Evolutionary conservation across 169 alveolate genomes (phyloP).

Genomic region (Eimeria necatrix): DNA sequence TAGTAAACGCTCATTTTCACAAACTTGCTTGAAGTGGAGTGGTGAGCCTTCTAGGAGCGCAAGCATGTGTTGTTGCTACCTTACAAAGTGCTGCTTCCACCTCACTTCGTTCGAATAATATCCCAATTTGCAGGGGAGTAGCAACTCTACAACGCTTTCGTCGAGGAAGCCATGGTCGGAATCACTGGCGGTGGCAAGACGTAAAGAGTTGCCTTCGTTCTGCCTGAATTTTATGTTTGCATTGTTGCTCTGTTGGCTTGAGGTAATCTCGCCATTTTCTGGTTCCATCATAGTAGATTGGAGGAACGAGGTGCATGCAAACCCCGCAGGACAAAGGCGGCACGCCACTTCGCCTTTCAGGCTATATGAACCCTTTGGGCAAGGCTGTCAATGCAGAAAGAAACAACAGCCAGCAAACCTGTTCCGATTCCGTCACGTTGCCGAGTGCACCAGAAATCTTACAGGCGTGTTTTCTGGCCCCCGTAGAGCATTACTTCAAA

Average conservation of each 20-base stretch:
- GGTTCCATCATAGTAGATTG: neutral
- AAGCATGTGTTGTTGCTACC: no score
- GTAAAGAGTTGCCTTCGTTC: no score
- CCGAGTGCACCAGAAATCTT: neutral
- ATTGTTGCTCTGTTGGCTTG: no score
- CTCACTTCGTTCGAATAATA: conserved; percentile 56
- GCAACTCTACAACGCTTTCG: neutral
- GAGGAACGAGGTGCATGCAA: conserved; percentile 39
- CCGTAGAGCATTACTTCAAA: neutral
- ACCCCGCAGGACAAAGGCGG: conserved; percentile 74
- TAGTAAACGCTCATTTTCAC: neutral
- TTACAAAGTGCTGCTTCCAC: no score
- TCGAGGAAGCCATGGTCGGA: neutral
- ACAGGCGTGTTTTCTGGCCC: neutral
- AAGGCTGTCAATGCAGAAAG: conserved; percentile 14
- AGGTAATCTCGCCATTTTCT: neutral
- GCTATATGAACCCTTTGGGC: conserved; percentile 65
- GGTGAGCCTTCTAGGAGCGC: no score
- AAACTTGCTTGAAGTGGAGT: no score
- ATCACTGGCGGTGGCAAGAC: neutral
- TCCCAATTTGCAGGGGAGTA: conserved; percentile 60
- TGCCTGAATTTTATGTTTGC: neutral
- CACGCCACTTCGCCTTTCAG: conserved; percentile 45
- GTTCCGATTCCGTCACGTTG: neutral
- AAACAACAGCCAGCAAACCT: neutral